Percentiles rank a stretch among this genome's conserved stretches.
phyloP scores from a whole-genome alignment of 2,329 filamentous ascomycete species.

The Hypoxylon sp. region DNA sequence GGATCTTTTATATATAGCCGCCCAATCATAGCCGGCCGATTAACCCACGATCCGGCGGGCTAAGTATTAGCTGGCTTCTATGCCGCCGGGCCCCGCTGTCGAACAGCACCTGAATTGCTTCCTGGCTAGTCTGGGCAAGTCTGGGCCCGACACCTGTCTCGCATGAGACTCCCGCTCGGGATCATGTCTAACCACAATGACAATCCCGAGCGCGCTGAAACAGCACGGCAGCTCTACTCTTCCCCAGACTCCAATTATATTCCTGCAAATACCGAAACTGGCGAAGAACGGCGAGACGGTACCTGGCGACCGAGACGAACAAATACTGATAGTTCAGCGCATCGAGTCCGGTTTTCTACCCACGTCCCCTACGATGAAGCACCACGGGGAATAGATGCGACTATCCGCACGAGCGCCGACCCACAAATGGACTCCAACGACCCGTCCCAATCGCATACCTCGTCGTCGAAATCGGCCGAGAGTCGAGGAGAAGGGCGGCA shows the following conservation, averaged over 20 bases:
- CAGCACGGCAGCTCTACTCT: conserved; percentile 31
- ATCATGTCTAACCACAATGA: conserved; percentile 39
- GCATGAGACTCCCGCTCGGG: conserved; percentile 28
- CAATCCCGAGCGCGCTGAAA: conserved; percentile 29
- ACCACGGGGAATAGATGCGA: conserved; percentile 26
- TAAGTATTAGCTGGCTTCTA: conserved; percentile 32
- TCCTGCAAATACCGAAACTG: conserved; percentile 3
- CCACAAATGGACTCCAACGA: conserved; percentile 27
- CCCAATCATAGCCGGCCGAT: conserved; percentile 37
- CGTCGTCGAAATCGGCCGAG: conserved; percentile 27
- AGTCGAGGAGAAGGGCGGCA: conserved; percentile 19
- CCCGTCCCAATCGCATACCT: conserved; percentile 22
- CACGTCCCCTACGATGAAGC: conserved; percentile 26
- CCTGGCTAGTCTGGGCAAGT: conserved; percentile 26
- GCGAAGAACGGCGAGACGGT: conserved; percentile 22
- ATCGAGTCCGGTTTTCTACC: conserved; percentile 34
- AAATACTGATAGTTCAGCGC: conserved; percentile 31
- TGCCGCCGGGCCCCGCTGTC: conserved; percentile 25
- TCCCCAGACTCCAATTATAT: conserved; percentile 25
- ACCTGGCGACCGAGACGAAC: conserved; percentile 35
- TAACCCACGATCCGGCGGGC: conserved; percentile 32
- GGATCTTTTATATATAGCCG: conserved; percentile 33
- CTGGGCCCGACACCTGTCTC: conserved; percentile 29
- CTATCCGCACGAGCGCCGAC: conserved; percentile 8
- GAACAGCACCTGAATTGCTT: conserved; percentile 37